Evolutionary conservation across 495 filamentous ascomycete genomes (phyloP).

Genomic region (Tuber melanosporum): DNA sequence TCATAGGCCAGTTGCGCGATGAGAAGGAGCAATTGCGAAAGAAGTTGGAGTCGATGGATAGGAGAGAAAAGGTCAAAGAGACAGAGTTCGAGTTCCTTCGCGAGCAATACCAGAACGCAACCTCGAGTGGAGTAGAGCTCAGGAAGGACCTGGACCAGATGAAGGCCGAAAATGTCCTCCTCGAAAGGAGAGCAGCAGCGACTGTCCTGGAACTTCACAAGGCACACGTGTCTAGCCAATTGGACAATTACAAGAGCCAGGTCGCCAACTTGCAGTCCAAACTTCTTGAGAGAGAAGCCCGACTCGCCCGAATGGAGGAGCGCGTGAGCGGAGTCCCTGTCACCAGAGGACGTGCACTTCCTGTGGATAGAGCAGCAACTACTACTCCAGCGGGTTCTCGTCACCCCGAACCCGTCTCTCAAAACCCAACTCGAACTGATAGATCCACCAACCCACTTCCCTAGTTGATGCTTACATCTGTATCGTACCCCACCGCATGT

Average conservation of each 20-base stretch:
- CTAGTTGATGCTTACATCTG: neutral
- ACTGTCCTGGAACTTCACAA: slow-evolving; percentile 51
- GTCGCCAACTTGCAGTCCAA: slow-evolving; percentile 36
- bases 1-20: slow-evolving; percentile 29
- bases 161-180: slow-evolving; percentile 45
- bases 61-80: slow-evolving; percentile 43
- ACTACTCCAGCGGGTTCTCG: neutral
- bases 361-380: neutral
- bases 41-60: slow-evolving; percentile 49
- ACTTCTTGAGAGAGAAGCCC: slow-evolving; percentile 52
- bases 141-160: slow-evolving; percentile 51
- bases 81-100: slow-evolving; percentile 56
- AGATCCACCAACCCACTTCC: neutral
- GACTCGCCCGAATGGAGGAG: slow-evolving; percentile 53
- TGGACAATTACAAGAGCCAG: slow-evolving; percentile 44
- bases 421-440: neutral
- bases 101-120: slow-evolving; percentile 59
- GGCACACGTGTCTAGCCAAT: slow-evolving; percentile 47
- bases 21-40: slow-evolving; percentile 48
- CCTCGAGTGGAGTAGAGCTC: slow-evolving; percentile 50
- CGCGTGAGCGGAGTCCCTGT: slow-evolving; percentile 7
- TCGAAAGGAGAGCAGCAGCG: slow-evolving; percentile 50
- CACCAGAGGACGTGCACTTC: neutral
- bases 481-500: neutral
- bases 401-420: neutral